Conservation (phyloP, 352 stramenopile genomes). For the Phytophthora cactorum region DNA sequence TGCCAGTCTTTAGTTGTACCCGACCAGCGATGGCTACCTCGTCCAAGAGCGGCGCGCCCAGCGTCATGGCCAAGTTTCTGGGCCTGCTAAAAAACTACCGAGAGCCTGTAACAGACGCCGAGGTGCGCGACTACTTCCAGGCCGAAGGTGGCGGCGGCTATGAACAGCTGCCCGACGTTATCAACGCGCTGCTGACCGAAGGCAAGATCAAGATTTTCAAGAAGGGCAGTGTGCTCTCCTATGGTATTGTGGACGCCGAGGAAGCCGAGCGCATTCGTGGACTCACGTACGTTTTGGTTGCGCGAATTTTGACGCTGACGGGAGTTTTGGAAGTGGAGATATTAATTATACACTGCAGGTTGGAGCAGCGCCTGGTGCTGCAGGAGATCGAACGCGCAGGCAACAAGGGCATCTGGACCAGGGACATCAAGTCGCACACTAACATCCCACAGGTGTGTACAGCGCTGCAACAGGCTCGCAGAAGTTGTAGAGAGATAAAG, state of each 20-base stretch:
- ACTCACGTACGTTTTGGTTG: constrained; percentile 63
- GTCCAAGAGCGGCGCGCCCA: constrained; percentile 36
- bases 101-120: constrained; percentile 77
- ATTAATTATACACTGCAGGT: constrained; percentile 44
- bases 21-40: constrained; percentile 33
- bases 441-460: constrained; percentile 92
- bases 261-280: constrained; percentile 87
- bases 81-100: constrained; percentile 80
- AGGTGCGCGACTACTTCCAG: constrained; percentile 86
- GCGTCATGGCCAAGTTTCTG: constrained; percentile 74
- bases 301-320: not conserved
- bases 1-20: constrained; percentile 24
- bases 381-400: constrained; percentile 96
- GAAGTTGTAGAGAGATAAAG: not conserved
- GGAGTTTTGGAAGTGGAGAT: constrained; percentile 14
- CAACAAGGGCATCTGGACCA: constrained; percentile 99
- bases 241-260: constrained; percentile 81
- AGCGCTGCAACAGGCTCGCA: not conserved
- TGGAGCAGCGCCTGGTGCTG: constrained; percentile 87
- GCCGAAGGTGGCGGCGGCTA: constrained; percentile 70
- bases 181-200: constrained; percentile 88
- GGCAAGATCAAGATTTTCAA: constrained; percentile 91
- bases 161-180: constrained; percentile 79
- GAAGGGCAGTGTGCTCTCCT: constrained; percentile 86
- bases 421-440: constrained; percentile 98